Conservation (phyloP, 148 eudicot genomes). For the Rheum nobile region DNA sequence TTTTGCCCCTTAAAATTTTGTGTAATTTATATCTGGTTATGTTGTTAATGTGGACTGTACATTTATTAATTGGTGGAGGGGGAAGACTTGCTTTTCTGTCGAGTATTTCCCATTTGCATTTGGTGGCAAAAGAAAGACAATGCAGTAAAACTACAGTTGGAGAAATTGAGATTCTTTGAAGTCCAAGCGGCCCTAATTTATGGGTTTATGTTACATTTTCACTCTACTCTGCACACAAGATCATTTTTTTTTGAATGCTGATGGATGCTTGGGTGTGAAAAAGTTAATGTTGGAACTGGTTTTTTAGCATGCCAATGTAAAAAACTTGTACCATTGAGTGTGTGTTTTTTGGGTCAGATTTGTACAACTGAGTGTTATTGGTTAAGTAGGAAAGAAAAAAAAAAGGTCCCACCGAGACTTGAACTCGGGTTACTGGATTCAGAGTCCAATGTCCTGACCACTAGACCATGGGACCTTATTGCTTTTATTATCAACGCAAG, state of each 20-base stretch:
- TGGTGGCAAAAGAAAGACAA: background rate
- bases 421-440: conserved; percentile 10
- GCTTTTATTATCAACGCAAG: background rate
- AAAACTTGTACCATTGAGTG: background rate
- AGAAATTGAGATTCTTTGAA: background rate
- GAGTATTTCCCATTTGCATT: background rate
- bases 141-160: background rate
- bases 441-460: conserved; percentile 9
- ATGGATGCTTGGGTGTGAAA: conserved; percentile 7
- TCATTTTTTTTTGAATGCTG: background rate
- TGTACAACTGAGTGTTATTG: no score
- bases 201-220: background rate
- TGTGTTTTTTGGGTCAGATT: no score
- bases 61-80: background rate
- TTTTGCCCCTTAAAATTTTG: background rate
- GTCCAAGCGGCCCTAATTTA: background rate
- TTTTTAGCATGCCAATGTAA: no score
- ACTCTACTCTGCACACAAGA: background rate
- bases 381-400: no score
- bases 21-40: background rate
- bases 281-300: background rate
- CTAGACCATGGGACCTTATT: conserved; percentile 3
- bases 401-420: conserved; percentile 6
- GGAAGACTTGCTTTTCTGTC: background rate
- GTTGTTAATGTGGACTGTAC: background rate